Percentiles rank a stretch among this genome's conserved stretches.
Evolutionary conservation across 306 rosid species (phyloP).

Genomic region (Luffa aegyptiaca): DNA sequence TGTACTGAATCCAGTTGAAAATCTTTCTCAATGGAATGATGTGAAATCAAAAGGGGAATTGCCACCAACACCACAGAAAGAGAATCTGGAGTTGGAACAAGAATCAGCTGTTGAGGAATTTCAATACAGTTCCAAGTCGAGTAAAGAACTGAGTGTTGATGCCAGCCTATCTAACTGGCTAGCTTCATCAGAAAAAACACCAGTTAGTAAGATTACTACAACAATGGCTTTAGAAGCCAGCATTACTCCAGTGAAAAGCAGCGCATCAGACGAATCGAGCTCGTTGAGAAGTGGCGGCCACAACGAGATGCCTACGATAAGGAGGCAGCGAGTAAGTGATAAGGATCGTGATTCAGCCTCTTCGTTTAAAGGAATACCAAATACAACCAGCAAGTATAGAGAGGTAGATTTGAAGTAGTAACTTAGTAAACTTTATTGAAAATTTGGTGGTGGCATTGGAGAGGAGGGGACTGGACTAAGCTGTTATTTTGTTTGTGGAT

Average conservation of each 20-base stretch:
- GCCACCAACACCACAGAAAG: slow-evolving; percentile 45
- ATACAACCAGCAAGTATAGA: slow-evolving; percentile 78
- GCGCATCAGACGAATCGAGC: neutral
- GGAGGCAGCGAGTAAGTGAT: neutral
- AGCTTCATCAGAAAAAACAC: slow-evolving; percentile 35
- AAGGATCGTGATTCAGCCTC: slow-evolving; percentile 21
- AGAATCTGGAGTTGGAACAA: slow-evolving; percentile 22
- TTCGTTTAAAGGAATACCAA: slow-evolving; percentile 75
- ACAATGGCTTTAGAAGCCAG: neutral
- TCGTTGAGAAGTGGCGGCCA: neutral
- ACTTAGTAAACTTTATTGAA: slow-evolving; percentile 8
- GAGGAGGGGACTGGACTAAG: neutral
- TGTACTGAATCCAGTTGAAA: slow-evolving; percentile 72
- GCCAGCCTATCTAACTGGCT: slow-evolving; percentile 90
- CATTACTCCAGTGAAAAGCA: neutral
- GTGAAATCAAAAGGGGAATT: slow-evolving; percentile 37
- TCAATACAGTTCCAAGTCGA: slow-evolving; percentile 29
- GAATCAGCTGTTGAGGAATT: slow-evolving; percentile 13
- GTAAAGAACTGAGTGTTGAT: slow-evolving; percentile 50
- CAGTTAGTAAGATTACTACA: neutral
- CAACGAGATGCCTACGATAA: neutral
- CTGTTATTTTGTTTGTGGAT: slow-evolving; percentile 19
- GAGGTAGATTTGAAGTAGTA: slow-evolving; percentile 50
- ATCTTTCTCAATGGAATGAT: slow-evolving; percentile 64
- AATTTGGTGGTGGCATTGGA: neutral